These are phyloP conservation scores for Tephrocybe sp. DNA, from an alignment of 768 basidiomycete species.

Conservation along the genomic window DNA sequence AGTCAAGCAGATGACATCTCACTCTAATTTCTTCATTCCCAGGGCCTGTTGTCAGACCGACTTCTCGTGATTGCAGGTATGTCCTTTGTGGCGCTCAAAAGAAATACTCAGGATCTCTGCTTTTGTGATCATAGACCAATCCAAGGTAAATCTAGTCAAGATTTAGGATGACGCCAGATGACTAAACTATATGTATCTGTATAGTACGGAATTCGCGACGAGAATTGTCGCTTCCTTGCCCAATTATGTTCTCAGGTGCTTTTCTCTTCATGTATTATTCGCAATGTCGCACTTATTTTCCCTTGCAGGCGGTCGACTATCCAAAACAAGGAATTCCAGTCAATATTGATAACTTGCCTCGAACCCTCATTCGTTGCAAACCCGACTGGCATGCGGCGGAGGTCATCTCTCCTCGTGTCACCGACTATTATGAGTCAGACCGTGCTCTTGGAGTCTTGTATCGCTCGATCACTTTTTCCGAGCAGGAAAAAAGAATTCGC, in stretches of 20 bases:
- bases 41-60: conserved; percentile 70
- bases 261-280: background rate
- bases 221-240: conserved; percentile 55
- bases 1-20: background rate
- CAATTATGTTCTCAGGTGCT: conserved; percentile 52
- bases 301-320: conserved; percentile 67
- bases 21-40: conserved; percentile 5
- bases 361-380: conserved; percentile 58
- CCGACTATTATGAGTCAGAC: conserved; percentile 69
- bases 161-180: background rate
- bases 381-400: conserved; percentile 79
- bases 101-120: background rate
- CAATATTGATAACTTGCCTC: conserved; percentile 50
- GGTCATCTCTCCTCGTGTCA: conserved; percentile 45
- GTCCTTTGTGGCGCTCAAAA: conserved; percentile 16
- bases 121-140: conserved; percentile 52
- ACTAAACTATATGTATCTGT: background rate
- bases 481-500: conserved; percentile 24
- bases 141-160: conserved; percentile 40
- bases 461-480: conserved; percentile 49
- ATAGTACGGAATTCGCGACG: conserved; percentile 62
- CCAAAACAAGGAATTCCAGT: conserved; percentile 75
- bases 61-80: conserved; percentile 70
- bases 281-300: background rate
- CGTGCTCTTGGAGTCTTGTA: conserved; percentile 72